Conservation (phyloP, 345 rosid species). For the Orychophragmus violaceus region DNA sequence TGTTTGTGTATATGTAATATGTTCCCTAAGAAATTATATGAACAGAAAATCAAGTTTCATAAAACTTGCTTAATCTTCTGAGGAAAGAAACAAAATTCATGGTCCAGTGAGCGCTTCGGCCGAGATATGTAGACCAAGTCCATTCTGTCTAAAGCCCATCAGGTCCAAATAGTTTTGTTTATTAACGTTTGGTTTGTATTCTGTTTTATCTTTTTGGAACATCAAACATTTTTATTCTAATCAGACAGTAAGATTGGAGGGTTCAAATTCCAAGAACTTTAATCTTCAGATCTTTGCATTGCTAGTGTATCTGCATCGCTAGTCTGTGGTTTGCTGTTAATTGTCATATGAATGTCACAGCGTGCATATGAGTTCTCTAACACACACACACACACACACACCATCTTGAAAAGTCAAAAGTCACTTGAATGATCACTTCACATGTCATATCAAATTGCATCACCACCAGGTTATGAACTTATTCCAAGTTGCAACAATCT, state of each 20-base stretch:
- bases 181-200: neutral
- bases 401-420: neutral
- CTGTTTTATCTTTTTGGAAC: neutral
- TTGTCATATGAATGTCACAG: neutral
- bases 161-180: neutral
- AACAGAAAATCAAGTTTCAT: neutral
- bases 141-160: neutral
- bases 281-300: neutral
- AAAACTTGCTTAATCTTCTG: neutral
- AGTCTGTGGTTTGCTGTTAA: neutral
- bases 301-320: neutral
- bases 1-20: too few species aligned
- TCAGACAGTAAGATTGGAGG: neutral
- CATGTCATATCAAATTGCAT: constrained; percentile 9
- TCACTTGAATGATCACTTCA: neutral
- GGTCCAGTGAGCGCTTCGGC: neutral
- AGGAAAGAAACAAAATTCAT: neutral
- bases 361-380: neutral
- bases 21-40: too few species aligned
- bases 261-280: neutral
- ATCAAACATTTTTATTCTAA: neutral
- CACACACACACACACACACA: neutral
- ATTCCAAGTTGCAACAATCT: constrained; percentile 18
- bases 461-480: neutral
- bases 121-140: neutral